Evolutionary conservation across 257 asterid species (phyloP), one percentile per base, ranked within the genome.

Genomic region (Datura wrightii): DNA sequence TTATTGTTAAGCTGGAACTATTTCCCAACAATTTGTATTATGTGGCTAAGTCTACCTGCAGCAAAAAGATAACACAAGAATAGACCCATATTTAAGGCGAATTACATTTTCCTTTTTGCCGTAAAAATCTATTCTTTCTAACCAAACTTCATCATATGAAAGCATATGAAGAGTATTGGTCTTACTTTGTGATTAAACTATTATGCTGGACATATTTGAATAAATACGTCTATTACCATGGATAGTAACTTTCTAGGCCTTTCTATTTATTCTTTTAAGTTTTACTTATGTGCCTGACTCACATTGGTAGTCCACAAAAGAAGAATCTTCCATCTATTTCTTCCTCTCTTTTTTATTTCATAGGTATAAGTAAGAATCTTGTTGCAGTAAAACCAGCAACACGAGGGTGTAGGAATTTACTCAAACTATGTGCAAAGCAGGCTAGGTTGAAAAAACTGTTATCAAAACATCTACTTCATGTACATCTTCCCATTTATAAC

Each of bases 31-130:
- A 66, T 66, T 37, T 66, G 76, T 66, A 37, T 36, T 37, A 66
- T 66, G 74, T 66, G 76, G 76, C 76, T 66, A 66, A 66, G 37
- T 66, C 48, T 66, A 50, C 76, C 24, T 37, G 76, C 74, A 63
- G 18, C 42, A 31, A 31, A 63, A 63, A 31, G 71, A 63, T 31
- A 31, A 31, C 42, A 63, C 5, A 19, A 62, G 15, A 63, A 10
- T 31, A 63, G 71, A 31, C 71, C 71, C 42, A 63, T 63, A 63
- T 31, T 10, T 63, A 63, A 63, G 42, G 72, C 34, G 72, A 65
- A 65, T 34, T 65, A 36, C 18, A 63, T 63, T 18, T 65, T 65
- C 72, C 72, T 37, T 37, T 37, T 37, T 66, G 48, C 76, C 48
- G 37, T 66, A 15, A 66, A 37, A 37, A 37, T 66, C 24, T 37